Percentiles rank a stretch among this genome's conserved stretches.
Evolutionary conservation across 257 asterid species (phyloP).

Genomic region (Capsicum chinense): DNA sequence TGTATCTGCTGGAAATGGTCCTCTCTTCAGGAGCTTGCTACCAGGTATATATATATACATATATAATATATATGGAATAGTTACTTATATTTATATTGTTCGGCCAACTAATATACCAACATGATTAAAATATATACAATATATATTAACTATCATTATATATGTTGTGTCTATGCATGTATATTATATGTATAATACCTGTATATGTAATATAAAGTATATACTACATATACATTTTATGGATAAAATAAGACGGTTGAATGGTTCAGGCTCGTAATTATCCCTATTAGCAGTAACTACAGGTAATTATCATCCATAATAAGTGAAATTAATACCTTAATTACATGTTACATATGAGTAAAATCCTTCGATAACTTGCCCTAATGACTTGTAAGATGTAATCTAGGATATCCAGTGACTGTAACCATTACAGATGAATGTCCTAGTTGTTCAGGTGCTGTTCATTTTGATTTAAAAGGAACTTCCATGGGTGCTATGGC

Average conservation of each 20-base stretch:
- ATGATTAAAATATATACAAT: too few species aligned
- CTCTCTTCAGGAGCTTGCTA: slow-evolving; percentile 42
- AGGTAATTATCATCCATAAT: background rate
- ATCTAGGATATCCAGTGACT: slow-evolving; percentile 37
- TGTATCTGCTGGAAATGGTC: slow-evolving; percentile 43
- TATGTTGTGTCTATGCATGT: too few species aligned
- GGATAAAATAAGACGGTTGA: too few species aligned
- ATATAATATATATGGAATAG: too few species aligned
- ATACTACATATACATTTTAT: too few species aligned
- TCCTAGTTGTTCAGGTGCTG: slow-evolving; percentile 22
- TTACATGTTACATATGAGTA: background rate
- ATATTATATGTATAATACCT: too few species aligned
- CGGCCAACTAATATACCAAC: too few species aligned
- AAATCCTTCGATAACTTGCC: background rate
- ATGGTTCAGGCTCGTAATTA: too few species aligned
- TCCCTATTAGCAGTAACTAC: too few species aligned
- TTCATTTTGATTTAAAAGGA: slow-evolving; percentile 51
- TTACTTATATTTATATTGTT: too few species aligned
- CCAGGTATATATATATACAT: slow-evolving; percentile 24
- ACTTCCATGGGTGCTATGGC: slow-evolving; percentile 45
- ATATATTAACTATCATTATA: too few species aligned
- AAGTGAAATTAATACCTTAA: background rate
- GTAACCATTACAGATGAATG: slow-evolving; percentile 46
- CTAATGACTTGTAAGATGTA: background rate
- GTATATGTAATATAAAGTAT: too few species aligned